phyloP scores from a whole-genome alignment of 2,329 filamentous ascomycete genomes.

The Clonostachys byssicola region DNA sequence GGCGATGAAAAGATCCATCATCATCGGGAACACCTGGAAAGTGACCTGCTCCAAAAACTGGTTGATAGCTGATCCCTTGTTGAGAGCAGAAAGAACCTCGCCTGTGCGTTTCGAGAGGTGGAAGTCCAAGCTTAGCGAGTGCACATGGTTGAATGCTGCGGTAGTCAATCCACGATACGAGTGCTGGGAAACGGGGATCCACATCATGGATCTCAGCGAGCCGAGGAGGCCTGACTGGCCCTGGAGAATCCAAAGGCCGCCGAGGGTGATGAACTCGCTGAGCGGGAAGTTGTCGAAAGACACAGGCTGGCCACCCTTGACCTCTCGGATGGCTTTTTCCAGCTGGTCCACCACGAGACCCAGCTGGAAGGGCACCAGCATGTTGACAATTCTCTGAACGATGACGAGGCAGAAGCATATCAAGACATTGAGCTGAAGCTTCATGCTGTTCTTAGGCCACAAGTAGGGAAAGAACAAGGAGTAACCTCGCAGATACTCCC shows the following conservation, averaged over 20 bases:
- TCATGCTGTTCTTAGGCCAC: constrained; percentile 78
- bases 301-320: constrained; percentile 27
- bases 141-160: constrained; percentile 95
- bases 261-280: constrained; percentile 25
- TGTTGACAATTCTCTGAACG: constrained; percentile 78
- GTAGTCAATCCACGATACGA: constrained; percentile 93
- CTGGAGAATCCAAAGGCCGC: constrained; percentile 81
- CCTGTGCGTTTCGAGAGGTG: constrained; percentile 95
- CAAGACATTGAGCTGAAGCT: constrained; percentile 74
- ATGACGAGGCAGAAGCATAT: constrained; percentile 79
- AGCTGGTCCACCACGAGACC: constrained; percentile 76
- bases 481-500: constrained; percentile 91
- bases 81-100: constrained; percentile 90
- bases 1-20: constrained; percentile 82
- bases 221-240: constrained; percentile 85
- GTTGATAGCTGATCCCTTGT: constrained; percentile 95
- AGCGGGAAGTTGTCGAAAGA: constrained; percentile 26
- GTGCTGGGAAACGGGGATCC: constrained; percentile 97
- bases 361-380: constrained; percentile 79
- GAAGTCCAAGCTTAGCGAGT: constrained; percentile 91
- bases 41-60: constrained; percentile 95
- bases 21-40: constrained; percentile 92
- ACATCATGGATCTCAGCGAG: constrained; percentile 76
- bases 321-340: constrained; percentile 44
- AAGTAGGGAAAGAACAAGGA: constrained; percentile 93